Evolutionary conservation across 768 basidiomycete species (phyloP).

Genomic region (Trametopsis cervina): DNA sequence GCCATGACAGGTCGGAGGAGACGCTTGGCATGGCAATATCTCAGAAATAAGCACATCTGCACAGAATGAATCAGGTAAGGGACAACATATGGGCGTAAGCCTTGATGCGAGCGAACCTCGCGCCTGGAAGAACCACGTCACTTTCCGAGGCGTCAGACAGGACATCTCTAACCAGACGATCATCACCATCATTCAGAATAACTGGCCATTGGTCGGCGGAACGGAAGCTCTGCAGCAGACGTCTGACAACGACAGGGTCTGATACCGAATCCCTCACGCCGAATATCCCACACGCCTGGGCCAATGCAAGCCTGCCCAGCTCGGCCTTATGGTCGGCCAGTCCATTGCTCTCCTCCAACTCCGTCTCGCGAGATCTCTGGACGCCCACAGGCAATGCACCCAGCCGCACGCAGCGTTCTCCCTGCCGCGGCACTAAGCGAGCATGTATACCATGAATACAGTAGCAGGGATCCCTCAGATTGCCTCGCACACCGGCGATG

Average conservation of each 20-base stretch:
- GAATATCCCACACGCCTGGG: no score
- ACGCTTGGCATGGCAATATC: slow-evolving; percentile 12
- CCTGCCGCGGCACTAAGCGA: no score
- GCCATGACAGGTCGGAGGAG: slow-evolving; percentile 10
- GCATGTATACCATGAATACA: no score
- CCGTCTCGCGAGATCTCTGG: no score
- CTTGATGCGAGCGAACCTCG: slow-evolving; percentile 6
- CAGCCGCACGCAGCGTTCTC: no score
- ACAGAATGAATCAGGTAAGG: slow-evolving; percentile 12
- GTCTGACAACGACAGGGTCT: slow-evolving; percentile 4
- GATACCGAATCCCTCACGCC: background rate
- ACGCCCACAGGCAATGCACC: no score
- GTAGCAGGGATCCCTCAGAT: no score
- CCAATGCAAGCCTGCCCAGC: no score
- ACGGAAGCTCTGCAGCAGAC: no score
- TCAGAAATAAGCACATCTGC: slow-evolving; percentile 14
- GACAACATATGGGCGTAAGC: slow-evolving; percentile 10
- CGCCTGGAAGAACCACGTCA: slow-evolving; percentile 10
- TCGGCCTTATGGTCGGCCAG: no score
- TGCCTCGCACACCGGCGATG: no score
- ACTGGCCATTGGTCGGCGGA: slow-evolving; percentile 8
- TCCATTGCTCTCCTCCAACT: no score
- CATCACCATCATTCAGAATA: slow-evolving; percentile 2
- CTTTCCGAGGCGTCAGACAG: background rate
- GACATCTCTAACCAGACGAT: slow-evolving; percentile 4